A percentile compares a stretch with the other conserved stretches of the same genome.
Evolutionary conservation across 2,329 filamentous ascomycete genomes (phyloP).

Genomic region (Colletotrichum tropicale): DNA sequence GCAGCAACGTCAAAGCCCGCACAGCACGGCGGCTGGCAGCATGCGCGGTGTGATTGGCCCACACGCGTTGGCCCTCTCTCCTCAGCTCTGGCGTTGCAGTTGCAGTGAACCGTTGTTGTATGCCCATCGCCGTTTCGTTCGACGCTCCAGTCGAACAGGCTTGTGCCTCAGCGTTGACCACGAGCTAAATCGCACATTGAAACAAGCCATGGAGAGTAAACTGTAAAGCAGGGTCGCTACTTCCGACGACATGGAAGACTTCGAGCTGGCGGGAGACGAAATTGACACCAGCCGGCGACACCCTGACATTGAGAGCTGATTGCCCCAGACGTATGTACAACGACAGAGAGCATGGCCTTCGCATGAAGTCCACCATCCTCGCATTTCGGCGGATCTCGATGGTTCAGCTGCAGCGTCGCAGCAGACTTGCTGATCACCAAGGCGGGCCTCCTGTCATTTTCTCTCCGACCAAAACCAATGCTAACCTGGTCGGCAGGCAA

Average conservation of each 20-base stretch:
- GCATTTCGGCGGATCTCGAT: not conserved
- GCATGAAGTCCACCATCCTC: not conserved
- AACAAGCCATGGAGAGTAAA: not conserved
- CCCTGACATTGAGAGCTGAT: not conserved
- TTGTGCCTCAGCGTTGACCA: not conserved
- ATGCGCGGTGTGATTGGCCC: not conserved
- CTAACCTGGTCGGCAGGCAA: not conserved
- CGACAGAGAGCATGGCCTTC: not conserved
- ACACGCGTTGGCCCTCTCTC: not conserved
- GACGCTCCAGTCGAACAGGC: not conserved
- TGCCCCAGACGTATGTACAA: not conserved
- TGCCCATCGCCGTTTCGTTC: not conserved
- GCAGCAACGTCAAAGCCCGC: not conserved
- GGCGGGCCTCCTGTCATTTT: not conserved
- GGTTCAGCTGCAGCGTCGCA: conserved; percentile 4
- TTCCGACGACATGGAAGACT: not conserved
- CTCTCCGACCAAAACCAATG: not conserved
- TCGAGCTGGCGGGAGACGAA: not conserved
- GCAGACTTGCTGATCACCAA: conserved; percentile 4
- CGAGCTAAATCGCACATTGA: not conserved
- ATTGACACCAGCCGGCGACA: not conserved
- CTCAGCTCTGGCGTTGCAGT: not conserved
- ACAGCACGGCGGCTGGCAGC: not conserved
- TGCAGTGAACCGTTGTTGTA: not conserved
- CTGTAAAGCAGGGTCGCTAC: not conserved